These are phyloP conservation scores for Ganoderma resinaceum DNA, from an alignment of 1,284 basidiomycete species.

Conservation along the genomic window DNA sequence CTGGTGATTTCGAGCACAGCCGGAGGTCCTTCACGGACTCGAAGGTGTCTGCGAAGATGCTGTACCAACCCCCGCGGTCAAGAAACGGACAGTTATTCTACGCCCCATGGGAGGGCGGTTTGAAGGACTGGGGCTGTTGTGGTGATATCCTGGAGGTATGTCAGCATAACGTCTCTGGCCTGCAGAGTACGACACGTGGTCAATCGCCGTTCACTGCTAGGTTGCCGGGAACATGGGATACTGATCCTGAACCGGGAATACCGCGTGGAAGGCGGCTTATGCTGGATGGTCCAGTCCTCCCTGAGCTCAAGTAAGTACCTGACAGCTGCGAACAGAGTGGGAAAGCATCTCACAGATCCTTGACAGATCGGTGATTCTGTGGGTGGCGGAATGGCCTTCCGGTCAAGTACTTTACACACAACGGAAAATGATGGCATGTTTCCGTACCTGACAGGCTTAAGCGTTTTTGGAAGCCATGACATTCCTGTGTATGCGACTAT, in stretches of 20 bases:
- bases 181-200: too few species aligned
- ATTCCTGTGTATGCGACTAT: background rate
- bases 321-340: background rate
- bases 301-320: background rate
- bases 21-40: background rate
- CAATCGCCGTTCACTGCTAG: too few species aligned
- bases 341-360: background rate
- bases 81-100: background rate
- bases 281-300: background rate
- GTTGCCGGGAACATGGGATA: too few species aligned
- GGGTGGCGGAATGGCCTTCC: background rate
- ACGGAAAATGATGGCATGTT: background rate
- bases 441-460: background rate
- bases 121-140: too few species aligned
- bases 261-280: background rate
- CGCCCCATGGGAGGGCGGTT: too few species aligned
- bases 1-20: background rate
- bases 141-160: too few species aligned
- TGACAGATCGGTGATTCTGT: background rate
- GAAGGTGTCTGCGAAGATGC: background rate
- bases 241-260: too few species aligned
- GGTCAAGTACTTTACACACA: too few species aligned
- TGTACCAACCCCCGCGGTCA: too few species aligned
- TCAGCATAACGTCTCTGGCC: too few species aligned
- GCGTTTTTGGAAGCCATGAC: background rate